These are phyloP conservation scores for Globisporangium rhizosaccharum DNA, from an alignment of 352 stramenopile species.

Conservation along the genomic window DNA sequence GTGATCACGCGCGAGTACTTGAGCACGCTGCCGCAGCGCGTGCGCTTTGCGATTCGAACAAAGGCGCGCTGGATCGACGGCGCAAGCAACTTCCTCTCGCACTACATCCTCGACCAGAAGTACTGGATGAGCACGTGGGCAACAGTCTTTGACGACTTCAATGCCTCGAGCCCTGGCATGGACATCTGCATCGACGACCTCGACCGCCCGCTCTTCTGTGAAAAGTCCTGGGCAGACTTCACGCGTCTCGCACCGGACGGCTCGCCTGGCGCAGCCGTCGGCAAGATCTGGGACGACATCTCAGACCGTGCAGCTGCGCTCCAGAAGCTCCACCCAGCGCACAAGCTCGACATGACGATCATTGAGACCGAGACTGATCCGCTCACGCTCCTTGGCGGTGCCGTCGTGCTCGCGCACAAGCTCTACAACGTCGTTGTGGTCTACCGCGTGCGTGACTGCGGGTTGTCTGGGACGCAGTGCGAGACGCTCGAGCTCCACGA, in stretches of 20 bases:
- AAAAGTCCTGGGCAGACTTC: conserved; percentile 49
- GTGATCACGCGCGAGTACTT: conserved; percentile 35
- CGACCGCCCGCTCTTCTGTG: conserved; percentile 46
- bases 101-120: conserved; percentile 48
- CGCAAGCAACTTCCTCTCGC: conserved; percentile 42
- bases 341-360: conserved; percentile 42
- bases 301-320: conserved; percentile 23
- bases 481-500: conserved; percentile 29
- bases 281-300: conserved; percentile 38
- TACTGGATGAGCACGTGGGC: conserved; percentile 55
- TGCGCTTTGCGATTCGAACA: conserved; percentile 38
- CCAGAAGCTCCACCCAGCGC: conserved; percentile 19
- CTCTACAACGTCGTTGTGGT: conserved; percentile 46
- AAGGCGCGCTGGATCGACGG: conserved; percentile 47
- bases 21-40: conserved; percentile 35
- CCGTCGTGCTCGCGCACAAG: conserved; percentile 46
- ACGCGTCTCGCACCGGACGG: conserved; percentile 10
- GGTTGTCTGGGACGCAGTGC: conserved; percentile 9
- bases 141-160: conserved; percentile 37
- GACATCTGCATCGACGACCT: conserved; percentile 50
- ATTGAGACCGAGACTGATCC: conserved; percentile 46
- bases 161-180: conserved; percentile 20
- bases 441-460: conserved; percentile 34
- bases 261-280: conserved; percentile 12
- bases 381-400: conserved; percentile 36